Percentiles rank a stretch among this genome's conserved stretches.
These are phyloP conservation scores for Blastocystis sp. DNA, from an alignment of 352 stramenopile genomes.

Conservation along the genomic window DNA sequence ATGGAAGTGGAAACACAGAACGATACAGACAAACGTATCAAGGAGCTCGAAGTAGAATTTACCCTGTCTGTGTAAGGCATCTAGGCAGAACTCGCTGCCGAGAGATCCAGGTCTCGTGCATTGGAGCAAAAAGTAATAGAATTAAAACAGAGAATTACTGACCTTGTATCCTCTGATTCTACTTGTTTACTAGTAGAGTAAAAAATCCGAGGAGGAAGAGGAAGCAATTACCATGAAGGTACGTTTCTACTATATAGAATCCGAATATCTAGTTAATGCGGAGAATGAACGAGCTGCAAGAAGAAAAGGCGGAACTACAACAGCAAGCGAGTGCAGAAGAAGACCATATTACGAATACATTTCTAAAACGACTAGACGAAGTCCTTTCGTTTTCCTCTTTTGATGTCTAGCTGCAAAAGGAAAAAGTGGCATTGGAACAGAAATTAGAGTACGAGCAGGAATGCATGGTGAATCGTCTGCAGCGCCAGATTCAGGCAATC, in stretches of 20 bases:
- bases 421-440: constrained; percentile 63
- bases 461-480: constrained; percentile 64
- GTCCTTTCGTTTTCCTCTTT: background rate
- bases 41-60: constrained; percentile 23
- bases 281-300: constrained; percentile 47
- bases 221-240: constrained; percentile 52
- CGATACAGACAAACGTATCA: constrained; percentile 8
- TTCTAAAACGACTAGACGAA: constrained; percentile 62
- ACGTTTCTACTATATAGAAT: background rate
- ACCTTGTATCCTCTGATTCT: background rate
- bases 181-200: constrained; percentile 1
- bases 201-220: constrained; percentile 41
- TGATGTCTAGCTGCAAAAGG: constrained; percentile 61
- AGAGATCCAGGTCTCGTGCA: background rate
- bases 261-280: constrained; percentile 38
- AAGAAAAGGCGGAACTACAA: constrained; percentile 34
- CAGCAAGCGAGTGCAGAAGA: constrained; percentile 62
- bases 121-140: constrained; percentile 35
- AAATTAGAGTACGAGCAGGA: constrained; percentile 64
- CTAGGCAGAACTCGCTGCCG: constrained; percentile 21
- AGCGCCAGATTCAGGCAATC: constrained; percentile 53
- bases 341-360: constrained; percentile 63
- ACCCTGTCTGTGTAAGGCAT: background rate
- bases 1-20: background rate
- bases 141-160: constrained; percentile 44